phyloP scores from a whole-genome alignment of 768 basidiomycete genomes.

The Clathrus columnatus region DNA sequence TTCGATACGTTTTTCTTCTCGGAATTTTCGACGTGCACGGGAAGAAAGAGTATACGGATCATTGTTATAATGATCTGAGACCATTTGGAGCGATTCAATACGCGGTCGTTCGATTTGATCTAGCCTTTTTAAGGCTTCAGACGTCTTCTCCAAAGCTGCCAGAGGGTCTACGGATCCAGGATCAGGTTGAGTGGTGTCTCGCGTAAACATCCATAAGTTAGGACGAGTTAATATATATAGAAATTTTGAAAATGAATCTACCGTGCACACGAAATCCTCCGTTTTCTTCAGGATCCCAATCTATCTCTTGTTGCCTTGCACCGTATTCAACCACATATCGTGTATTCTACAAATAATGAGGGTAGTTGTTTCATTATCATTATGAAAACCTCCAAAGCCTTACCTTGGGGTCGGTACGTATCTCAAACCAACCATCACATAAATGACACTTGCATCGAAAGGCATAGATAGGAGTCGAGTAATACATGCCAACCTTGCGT shows the following conservation, averaged over 20 bases:
- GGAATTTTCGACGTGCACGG: slow-evolving; percentile 71
- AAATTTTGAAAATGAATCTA: slow-evolving; percentile 18
- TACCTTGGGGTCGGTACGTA: slow-evolving; percentile 95
- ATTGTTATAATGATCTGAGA: slow-evolving; percentile 68
- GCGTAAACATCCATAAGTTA: background rate
- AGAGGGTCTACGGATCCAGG: slow-evolving; percentile 71
- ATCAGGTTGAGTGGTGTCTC: slow-evolving; percentile 51
- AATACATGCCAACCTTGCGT: slow-evolving; percentile 92
- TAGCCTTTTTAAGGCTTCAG: slow-evolving; percentile 61
- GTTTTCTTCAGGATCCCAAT: slow-evolving; percentile 95
- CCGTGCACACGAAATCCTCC: slow-evolving; percentile 89
- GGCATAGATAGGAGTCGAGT: slow-evolving; percentile 87
- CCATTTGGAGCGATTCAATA: slow-evolving; percentile 66
- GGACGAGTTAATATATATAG: background rate
- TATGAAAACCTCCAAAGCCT: slow-evolving; percentile 10
- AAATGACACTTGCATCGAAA: slow-evolving; percentile 98
- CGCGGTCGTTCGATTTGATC: slow-evolving; percentile 73
- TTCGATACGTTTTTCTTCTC: slow-evolving; percentile 78
- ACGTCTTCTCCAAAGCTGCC: slow-evolving; percentile 81
- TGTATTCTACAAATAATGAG: slow-evolving; percentile 58
- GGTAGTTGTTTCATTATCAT: background rate
- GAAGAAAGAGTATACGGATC: slow-evolving; percentile 82
- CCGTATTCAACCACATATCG: slow-evolving; percentile 89
- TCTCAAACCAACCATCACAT: slow-evolving; percentile 96
- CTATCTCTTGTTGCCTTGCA: slow-evolving; percentile 90